Evolutionary conservation across 2,329 filamentous ascomycete genomes (phyloP).

Genomic region (Fusarium armeniacum): DNA sequence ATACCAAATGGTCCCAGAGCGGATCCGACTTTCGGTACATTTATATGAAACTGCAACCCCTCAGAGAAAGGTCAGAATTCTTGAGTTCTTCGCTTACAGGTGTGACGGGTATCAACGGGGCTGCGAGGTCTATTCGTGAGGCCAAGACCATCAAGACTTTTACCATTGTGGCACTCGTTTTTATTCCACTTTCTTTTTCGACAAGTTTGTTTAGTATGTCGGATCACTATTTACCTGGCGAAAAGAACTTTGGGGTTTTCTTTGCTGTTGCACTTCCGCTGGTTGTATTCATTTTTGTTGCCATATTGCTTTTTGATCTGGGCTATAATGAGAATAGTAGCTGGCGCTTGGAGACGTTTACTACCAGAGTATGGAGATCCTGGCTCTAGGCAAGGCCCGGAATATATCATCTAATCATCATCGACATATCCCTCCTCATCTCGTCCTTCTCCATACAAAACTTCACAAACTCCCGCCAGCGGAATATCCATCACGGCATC

Average conservation of each 20-base stretch:
- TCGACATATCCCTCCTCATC: conserved; percentile 48
- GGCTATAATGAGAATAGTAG: conserved; percentile 20
- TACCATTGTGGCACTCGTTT: conserved; percentile 18
- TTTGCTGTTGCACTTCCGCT: conserved; percentile 8
- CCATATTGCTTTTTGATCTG: conserved; percentile 11
- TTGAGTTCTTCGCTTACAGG: conserved; percentile 12
- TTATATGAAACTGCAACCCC: conserved; percentile 12
- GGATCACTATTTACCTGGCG: conserved; percentile 7
- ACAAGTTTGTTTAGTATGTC: conserved; percentile 12
- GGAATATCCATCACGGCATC: conserved; percentile 98
- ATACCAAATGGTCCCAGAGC: conserved; percentile 10
- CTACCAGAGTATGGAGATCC: neutral
- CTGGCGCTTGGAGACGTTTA: conserved; percentile 9
- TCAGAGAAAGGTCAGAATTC: conserved; percentile 10
- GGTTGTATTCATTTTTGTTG: conserved; percentile 10
- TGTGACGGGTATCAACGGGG: conserved; percentile 13
- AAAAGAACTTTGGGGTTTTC: conserved; percentile 5
- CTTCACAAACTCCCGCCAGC: conserved; percentile 92
- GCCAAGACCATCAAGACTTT: conserved; percentile 16
- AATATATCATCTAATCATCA: conserved; percentile 13
- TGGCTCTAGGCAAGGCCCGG: neutral
- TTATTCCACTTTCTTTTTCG: conserved; percentile 14
- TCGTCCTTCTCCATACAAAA: conserved; percentile 80
- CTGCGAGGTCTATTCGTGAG: conserved; percentile 16
- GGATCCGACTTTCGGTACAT: conserved; percentile 11